A percentile compares a stretch with the other conserved stretches of the same genome.
Conservation (phyloP, 2,329 filamentous ascomycete genomes). For the Fusarium luffae region DNA sequence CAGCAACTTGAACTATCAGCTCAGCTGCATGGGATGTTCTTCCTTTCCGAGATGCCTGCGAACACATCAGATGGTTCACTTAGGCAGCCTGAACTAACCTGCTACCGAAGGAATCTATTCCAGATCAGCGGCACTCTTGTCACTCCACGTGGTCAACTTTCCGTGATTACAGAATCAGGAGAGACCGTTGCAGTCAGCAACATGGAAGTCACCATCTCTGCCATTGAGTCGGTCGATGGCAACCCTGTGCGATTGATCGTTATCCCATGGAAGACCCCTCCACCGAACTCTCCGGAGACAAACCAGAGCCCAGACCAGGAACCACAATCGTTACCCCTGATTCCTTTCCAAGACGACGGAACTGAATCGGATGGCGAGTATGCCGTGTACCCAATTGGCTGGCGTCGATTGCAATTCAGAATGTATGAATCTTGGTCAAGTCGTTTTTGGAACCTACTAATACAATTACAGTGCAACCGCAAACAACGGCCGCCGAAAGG, state of each 20-base stretch:
- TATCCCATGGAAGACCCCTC: conserved; percentile 97
- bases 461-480: conserved; percentile 76
- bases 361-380: conserved; percentile 77
- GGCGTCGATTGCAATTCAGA: conserved; percentile 92
- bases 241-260: conserved; percentile 94
- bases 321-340: conserved; percentile 81
- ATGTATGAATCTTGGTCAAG: conserved; percentile 62
- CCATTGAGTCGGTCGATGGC: conserved; percentile 93
- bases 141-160: conserved; percentile 80
- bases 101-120: conserved; percentile 94
- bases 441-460: conserved; percentile 17
- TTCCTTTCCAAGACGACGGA: conserved; percentile 72
- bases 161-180: conserved; percentile 83
- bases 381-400: conserved; percentile 91
- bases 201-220: conserved; percentile 89
- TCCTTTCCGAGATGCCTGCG: conserved; percentile 81
- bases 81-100: conserved; percentile 86
- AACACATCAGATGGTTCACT: conserved; percentile 66
- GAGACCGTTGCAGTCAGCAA: conserved; percentile 84
- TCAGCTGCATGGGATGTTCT: conserved; percentile 90
- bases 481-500: conserved; percentile 94
- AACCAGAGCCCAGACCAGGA: conserved; percentile 80
- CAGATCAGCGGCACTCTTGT: conserved; percentile 93
- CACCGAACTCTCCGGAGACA: conserved; percentile 77
- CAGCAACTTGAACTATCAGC: conserved; percentile 73